Evolutionary conservation across 805 yeast genomes (phyloP).

Genomic region (Myxozyma lipomycoides): DNA sequence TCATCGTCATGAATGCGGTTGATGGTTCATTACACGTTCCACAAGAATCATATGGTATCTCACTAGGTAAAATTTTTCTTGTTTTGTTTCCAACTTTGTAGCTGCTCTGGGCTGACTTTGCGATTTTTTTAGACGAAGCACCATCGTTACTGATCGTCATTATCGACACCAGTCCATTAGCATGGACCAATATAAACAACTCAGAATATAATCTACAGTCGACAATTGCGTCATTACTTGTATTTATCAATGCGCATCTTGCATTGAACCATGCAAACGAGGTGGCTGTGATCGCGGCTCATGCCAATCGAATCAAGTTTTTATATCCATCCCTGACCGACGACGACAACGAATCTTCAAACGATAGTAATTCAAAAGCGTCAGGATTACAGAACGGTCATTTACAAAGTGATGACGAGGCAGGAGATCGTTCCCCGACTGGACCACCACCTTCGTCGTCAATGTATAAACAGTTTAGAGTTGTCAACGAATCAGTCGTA

Average conservation of each 20-base stretch:
- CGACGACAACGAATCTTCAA: not conserved
- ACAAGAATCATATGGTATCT: constrained; percentile 15
- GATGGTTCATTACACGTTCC: constrained; percentile 26
- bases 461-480: constrained; percentile 81
- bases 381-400: constrained; percentile 1
- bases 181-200: constrained; percentile 48
- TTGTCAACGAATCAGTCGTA: constrained; percentile 70
- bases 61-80: not conserved
- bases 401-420: not conserved
- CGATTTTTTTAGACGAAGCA: constrained; percentile 43
- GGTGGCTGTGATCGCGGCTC: constrained; percentile 76
- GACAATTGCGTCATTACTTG: constrained; percentile 61
- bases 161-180: constrained; percentile 69
- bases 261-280: constrained; percentile 79
- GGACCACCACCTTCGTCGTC: constrained; percentile 37
- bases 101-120: too few relatives aligned
- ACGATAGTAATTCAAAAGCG: not conserved
- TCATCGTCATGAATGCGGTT: constrained; percentile 28
- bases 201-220: constrained; percentile 43
- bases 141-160: constrained; percentile 79
- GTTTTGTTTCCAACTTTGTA: too few relatives aligned
- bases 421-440: not conserved
- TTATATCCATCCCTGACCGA: constrained; percentile 53
- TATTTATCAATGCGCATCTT: constrained; percentile 81
- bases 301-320: constrained; percentile 63